Conservation (phyloP, 148 eudicot species). For the Talinum fruticosum region DNA sequence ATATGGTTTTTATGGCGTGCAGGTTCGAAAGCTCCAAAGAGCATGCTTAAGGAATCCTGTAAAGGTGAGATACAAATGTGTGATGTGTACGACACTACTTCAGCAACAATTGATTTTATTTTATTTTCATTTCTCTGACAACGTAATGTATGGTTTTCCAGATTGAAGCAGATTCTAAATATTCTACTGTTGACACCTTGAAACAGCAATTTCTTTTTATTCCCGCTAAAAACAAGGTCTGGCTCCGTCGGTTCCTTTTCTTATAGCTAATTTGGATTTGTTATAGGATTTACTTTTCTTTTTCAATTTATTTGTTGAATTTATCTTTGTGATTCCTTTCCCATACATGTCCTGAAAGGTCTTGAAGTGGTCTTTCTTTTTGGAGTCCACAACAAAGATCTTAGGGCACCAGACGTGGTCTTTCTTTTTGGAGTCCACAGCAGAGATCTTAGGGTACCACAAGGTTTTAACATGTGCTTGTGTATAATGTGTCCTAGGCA, state of each 20-base stretch:
- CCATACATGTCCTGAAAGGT: too few relatives aligned
- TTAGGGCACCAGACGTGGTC: too few relatives aligned
- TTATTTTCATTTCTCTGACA: neutral
- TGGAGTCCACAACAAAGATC: too few relatives aligned
- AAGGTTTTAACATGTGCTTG: too few relatives aligned
- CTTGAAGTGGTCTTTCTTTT: too few relatives aligned
- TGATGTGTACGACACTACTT: neutral
- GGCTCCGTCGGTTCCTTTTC: neutral
- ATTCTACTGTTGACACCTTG: conserved; percentile 83
- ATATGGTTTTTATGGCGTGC: conserved; percentile 17
- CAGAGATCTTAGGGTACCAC: too few relatives aligned
- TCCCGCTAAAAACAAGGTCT: conserved; percentile 80
- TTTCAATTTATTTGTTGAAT: too few relatives aligned
- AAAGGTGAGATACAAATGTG: conserved; percentile 43
- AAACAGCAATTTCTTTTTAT: conserved; percentile 68
- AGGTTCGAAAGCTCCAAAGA: conserved; percentile 90
- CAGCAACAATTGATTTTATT: too few relatives aligned
- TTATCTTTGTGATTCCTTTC: too few relatives aligned
- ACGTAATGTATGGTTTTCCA: conserved; percentile 30
- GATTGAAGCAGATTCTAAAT: conserved; percentile 75
- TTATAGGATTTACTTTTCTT: neutral
- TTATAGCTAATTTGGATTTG: neutral
- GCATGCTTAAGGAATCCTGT: conserved; percentile 89
- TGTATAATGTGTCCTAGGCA: too few relatives aligned
- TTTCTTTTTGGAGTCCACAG: too few relatives aligned